These are phyloP conservation scores for Lasiodiplodia sp. DNA, from an alignment of 2,329 filamentous ascomycete species.

Conservation along the genomic window DNA sequence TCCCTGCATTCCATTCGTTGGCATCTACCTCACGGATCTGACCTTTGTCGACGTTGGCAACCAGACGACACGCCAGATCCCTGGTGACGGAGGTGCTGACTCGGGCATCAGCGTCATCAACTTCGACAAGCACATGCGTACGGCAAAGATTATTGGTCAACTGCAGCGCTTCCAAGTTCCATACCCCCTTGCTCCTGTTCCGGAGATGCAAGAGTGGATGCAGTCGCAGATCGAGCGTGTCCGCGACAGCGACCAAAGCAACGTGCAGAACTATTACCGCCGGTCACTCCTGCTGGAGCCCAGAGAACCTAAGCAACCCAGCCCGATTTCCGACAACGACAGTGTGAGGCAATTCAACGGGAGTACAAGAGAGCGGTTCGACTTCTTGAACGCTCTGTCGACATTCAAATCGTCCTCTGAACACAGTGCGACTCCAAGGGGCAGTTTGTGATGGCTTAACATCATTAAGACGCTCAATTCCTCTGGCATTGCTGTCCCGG, in stretches of 20 bases:
- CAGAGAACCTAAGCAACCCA: conserved; percentile 57
- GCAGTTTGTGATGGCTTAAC: conserved; percentile 7
- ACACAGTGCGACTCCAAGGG: conserved; percentile 8
- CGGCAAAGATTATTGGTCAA: conserved; percentile 93
- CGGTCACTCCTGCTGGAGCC: conserved; percentile 87
- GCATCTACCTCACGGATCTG: conserved; percentile 94
- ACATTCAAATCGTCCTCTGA: conserved; percentile 26
- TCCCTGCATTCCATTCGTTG: conserved; percentile 92
- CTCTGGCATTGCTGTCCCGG: neutral
- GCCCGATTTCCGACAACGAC: conserved; percentile 18
- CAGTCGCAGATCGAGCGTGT: conserved; percentile 81
- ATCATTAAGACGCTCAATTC: neutral
- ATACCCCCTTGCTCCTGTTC: conserved; percentile 81
- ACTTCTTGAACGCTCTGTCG: conserved; percentile 29
- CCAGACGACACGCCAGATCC: conserved; percentile 80
- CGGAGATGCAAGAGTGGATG: conserved; percentile 94
- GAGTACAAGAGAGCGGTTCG: conserved; percentile 26
- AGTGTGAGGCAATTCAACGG: conserved; percentile 14
- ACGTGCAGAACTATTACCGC: conserved; percentile 75
- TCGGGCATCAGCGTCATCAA: conserved; percentile 85
- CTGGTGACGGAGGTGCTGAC: conserved; percentile 63
- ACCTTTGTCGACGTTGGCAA: conserved; percentile 97
- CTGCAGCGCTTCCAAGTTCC: conserved; percentile 96
- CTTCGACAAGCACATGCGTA: conserved; percentile 95
- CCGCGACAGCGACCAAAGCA: conserved; percentile 67